A percentile compares a stretch with the other conserved stretches of the same genome.
Conservation (phyloP, 2,329 filamentous ascomycete species). For the Cytospora mali region DNA sequence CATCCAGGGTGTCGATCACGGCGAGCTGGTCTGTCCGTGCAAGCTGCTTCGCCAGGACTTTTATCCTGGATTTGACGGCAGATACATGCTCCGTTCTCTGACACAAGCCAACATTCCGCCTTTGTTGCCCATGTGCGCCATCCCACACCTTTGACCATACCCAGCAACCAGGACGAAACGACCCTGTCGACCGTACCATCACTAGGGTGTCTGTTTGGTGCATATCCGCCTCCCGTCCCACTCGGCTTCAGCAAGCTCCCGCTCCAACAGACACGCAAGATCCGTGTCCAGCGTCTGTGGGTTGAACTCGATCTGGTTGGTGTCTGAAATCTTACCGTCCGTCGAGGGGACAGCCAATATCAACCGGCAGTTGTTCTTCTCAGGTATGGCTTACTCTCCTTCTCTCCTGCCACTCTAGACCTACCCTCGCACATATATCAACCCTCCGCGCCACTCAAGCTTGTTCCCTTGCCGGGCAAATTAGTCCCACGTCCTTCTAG, state of each 20-base stretch:
- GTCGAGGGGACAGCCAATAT: slow-evolving; percentile 19
- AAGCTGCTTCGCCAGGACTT: slow-evolving; percentile 12
- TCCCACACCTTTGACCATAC: slow-evolving; percentile 13
- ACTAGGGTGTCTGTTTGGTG: slow-evolving; percentile 22
- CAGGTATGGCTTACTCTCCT: slow-evolving; percentile 20
- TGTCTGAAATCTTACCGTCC: slow-evolving; percentile 20
- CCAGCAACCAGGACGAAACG: slow-evolving; percentile 7
- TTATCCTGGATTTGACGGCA: slow-evolving; percentile 15
- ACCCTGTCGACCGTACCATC: slow-evolving; percentile 16
- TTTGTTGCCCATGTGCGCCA: slow-evolving; percentile 23
- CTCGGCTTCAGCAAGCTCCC: slow-evolving; percentile 30
- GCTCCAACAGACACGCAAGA: slow-evolving; percentile 27
- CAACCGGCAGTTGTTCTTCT: slow-evolving; percentile 25
- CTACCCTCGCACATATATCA: slow-evolving; percentile 38
- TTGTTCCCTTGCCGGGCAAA: slow-evolving; percentile 9
- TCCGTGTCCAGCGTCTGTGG: slow-evolving; percentile 14
- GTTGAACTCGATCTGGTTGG: slow-evolving; percentile 23
- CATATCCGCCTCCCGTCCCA: slow-evolving; percentile 25
- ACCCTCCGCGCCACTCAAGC: slow-evolving; percentile 28
- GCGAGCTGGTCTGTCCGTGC: slow-evolving; percentile 18
- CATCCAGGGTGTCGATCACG: slow-evolving; percentile 14
- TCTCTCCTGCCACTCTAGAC: slow-evolving; percentile 28
- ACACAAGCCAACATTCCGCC: slow-evolving; percentile 11
- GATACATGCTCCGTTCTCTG: slow-evolving; percentile 15
- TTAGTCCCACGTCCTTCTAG: slow-evolving; percentile 13